Conservation (phyloP, 2,329 filamentous ascomycete species). For the Lecanoromycetidae sp. region DNA sequence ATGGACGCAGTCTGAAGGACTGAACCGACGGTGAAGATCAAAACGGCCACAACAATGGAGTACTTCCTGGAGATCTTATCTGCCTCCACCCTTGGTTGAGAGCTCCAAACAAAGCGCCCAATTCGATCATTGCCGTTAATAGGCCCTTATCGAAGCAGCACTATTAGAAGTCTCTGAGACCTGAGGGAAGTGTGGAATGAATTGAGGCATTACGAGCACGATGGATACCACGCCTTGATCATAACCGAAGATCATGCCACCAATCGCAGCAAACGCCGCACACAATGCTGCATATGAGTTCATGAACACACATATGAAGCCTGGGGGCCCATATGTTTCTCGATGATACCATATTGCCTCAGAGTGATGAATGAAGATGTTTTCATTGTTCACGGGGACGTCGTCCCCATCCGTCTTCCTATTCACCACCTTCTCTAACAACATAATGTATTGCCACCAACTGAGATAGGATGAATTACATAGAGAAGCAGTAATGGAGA, state of each 20-base stretch:
- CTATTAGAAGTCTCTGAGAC: constrained; percentile 30
- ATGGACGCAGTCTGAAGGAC: constrained; percentile 40
- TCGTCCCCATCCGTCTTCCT: constrained; percentile 15
- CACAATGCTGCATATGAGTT: constrained; percentile 41
- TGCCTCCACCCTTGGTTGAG: constrained; percentile 37
- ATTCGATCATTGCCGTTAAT: constrained; percentile 44
- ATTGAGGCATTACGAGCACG: constrained; percentile 42
- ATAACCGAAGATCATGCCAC: constrained; percentile 41
- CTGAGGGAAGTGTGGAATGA: constrained; percentile 34
- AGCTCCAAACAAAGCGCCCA: constrained; percentile 35
- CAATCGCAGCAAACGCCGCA: constrained; percentile 39
- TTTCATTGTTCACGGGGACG: constrained; percentile 13
- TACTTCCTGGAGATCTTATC: constrained; percentile 42
- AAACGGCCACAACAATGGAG: constrained; percentile 40
- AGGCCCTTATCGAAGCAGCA: constrained; percentile 32
- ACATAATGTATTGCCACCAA: too few species aligned
- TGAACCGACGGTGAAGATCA: constrained; percentile 41
- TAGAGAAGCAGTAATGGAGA: too few species aligned
- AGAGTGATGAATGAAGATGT: constrained; percentile 26
- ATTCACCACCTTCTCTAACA: constrained; percentile 5
- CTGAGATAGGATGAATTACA: too few species aligned
- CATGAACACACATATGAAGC: constrained; percentile 36
- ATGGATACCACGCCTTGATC: constrained; percentile 34
- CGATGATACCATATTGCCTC: constrained; percentile 24
- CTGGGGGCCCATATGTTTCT: constrained; percentile 21